Conservation (phyloP, 23 red algal species). For the Chondrus crispus region DNA sequence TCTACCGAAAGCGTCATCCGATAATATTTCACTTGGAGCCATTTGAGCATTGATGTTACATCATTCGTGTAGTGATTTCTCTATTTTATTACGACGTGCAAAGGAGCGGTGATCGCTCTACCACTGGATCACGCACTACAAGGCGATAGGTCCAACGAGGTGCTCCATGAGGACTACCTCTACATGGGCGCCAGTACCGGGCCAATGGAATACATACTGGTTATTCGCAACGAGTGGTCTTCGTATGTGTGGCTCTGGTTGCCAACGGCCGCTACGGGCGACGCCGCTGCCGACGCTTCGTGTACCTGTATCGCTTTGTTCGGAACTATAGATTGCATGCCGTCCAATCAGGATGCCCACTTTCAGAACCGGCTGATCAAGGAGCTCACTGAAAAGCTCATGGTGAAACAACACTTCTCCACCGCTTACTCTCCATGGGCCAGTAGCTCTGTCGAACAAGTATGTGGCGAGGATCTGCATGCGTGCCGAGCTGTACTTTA, state of each 20-base stretch:
- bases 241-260: not conserved
- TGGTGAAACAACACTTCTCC: constrained; percentile 15
- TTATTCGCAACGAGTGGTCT: not conserved
- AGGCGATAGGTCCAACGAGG: not conserved
- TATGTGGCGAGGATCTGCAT: constrained; percentile 15
- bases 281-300: not conserved
- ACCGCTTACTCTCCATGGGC: constrained; percentile 31
- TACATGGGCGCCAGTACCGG: not conserved
- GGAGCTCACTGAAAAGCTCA: not conserved
- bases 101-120: not conserved
- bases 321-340: not conserved
- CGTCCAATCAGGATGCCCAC: not conserved
- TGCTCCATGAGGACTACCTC: not conserved
- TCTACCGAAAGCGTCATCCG: not conserved
- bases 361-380: constrained; percentile 10
- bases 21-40: not conserved
- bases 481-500: not conserved
- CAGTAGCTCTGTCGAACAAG: not conserved
- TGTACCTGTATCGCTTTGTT: not conserved
- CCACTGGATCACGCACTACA: not conserved
- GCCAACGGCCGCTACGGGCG: not conserved
- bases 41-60: not conserved
- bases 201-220: not conserved
- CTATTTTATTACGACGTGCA: not conserved
- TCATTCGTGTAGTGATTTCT: not conserved